phyloP scores from a whole-genome alignment of 768 basidiomycete genomes.

The Amanita exitialis region DNA sequence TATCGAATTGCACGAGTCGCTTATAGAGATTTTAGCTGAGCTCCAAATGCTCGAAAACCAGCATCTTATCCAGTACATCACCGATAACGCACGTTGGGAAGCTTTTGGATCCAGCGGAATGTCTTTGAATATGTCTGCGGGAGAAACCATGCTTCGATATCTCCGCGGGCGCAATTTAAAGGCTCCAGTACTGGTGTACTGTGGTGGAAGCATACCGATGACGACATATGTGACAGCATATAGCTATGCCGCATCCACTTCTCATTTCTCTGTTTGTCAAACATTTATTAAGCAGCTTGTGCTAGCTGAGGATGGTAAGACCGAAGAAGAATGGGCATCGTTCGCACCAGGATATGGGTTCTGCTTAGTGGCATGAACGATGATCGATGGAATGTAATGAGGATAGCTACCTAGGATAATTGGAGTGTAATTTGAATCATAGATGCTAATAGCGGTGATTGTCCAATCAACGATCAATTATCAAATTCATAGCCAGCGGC shows the following conservation, averaged over 20 bases:
- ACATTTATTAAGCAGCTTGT: not conserved
- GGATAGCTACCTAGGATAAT: not conserved
- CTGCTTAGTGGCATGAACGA: not conserved
- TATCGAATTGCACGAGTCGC: not conserved
- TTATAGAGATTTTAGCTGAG: conserved; percentile 10
- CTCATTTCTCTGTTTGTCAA: not conserved
- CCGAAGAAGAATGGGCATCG: not conserved
- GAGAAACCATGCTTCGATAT: conserved; percentile 17
- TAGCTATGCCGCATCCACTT: conserved; percentile 13
- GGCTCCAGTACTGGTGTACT: conserved; percentile 16
- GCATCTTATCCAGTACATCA: conserved; percentile 17
- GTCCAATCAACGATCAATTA: no score
- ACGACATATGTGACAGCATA: conserved; percentile 15
- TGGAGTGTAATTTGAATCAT: no score
- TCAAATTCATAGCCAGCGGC: no score
- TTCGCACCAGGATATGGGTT: not conserved
- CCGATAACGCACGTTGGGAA: conserved; percentile 20
- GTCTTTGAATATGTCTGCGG: conserved; percentile 15
- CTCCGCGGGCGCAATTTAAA: conserved; percentile 13
- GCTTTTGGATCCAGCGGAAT: not conserved
- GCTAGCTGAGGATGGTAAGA: not conserved
- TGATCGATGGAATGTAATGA: not conserved
- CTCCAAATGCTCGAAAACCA: conserved; percentile 14
- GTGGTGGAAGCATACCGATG: conserved; percentile 9
- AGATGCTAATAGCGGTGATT: no score